Evolutionary conservation across 1,284 basidiomycete genomes (phyloP).

Genomic region (Leccinum subrobustum): DNA sequence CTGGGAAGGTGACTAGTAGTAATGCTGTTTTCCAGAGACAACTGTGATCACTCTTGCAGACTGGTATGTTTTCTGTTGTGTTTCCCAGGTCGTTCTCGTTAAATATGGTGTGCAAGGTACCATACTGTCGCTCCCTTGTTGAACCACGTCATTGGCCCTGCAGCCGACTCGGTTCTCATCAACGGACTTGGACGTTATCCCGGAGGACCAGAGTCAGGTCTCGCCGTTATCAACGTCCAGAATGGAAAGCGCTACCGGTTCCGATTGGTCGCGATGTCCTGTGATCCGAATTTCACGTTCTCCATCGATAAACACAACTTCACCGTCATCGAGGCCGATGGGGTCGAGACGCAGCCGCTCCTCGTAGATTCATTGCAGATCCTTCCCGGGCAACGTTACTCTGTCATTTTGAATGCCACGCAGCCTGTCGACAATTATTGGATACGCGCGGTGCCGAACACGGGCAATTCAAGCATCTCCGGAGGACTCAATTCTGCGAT

Average conservation of each 20-base stretch:
- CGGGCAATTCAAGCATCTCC: slow-evolving; percentile 21
- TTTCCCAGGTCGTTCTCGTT: background rate
- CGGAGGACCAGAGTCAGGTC: slow-evolving; percentile 31
- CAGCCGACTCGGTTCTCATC: slow-evolving; percentile 37
- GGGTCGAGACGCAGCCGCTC: slow-evolving; percentile 32
- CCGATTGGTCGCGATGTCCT: slow-evolving; percentile 41
- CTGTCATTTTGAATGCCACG: slow-evolving; percentile 37
- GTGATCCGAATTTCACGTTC: slow-evolving; percentile 39
- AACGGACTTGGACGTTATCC: slow-evolving; percentile 48
- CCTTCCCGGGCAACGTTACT: slow-evolving; percentile 39
- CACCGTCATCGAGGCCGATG: slow-evolving; percentile 44
- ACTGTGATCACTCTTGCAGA: slow-evolving; percentile 34
- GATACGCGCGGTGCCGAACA: slow-evolving; percentile 33
- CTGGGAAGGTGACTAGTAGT: background rate
- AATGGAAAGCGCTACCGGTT: slow-evolving; percentile 39
- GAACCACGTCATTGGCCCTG: slow-evolving; percentile 15
- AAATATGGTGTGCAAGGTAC: slow-evolving; percentile 35
- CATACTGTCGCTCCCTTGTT: slow-evolving; percentile 24
- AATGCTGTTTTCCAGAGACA: slow-evolving; percentile 19
- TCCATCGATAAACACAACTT: slow-evolving; percentile 41
- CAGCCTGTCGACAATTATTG: slow-evolving; percentile 38
- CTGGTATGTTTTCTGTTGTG: slow-evolving; percentile 18
- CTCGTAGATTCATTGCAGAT: slow-evolving; percentile 33
- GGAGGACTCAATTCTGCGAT: slow-evolving; percentile 51
- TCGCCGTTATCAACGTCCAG: slow-evolving; percentile 33